Conservation (phyloP, 1,139 yeast species). For the Magnusiomyces suaveolens region DNA sequence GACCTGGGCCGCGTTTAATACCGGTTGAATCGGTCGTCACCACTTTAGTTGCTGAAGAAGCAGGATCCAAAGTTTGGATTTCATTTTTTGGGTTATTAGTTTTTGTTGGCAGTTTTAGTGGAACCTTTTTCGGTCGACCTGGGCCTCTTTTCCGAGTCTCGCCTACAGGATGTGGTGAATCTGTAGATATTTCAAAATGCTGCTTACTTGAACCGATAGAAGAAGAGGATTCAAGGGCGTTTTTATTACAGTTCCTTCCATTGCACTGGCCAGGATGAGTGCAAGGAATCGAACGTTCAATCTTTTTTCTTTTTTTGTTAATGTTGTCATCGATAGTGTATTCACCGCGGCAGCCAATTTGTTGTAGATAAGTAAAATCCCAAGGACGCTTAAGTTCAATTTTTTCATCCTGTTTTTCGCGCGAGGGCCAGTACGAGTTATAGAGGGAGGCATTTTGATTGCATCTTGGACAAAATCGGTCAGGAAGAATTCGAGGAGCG, state of each 20-base stretch:
- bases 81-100: neutral
- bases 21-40: neutral
- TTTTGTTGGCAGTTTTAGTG: neutral
- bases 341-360: constrained; percentile 13
- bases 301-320: neutral
- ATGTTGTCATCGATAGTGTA: constrained; percentile 5
- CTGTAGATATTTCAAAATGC: no score
- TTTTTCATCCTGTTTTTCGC: constrained; percentile 12
- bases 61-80: neutral
- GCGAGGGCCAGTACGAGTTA: constrained; percentile 26
- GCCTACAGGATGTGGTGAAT: no score
- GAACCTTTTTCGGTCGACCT: neutral
- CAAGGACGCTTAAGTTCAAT: constrained; percentile 18
- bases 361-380: constrained; percentile 13
- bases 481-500: constrained; percentile 12
- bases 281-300: neutral
- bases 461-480: constrained; percentile 27
- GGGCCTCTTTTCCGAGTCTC: no score
- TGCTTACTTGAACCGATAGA: no score
- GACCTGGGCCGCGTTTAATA: neutral
- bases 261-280: neutral
- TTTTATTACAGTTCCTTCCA: neutral
- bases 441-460: constrained; percentile 27
- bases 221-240: no score
- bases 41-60: neutral